A percentile compares a stretch with the other conserved stretches of the same genome.
Conservation (phyloP, 2,329 filamentous ascomycete species). For the Phialocephala subalpina region DNA sequence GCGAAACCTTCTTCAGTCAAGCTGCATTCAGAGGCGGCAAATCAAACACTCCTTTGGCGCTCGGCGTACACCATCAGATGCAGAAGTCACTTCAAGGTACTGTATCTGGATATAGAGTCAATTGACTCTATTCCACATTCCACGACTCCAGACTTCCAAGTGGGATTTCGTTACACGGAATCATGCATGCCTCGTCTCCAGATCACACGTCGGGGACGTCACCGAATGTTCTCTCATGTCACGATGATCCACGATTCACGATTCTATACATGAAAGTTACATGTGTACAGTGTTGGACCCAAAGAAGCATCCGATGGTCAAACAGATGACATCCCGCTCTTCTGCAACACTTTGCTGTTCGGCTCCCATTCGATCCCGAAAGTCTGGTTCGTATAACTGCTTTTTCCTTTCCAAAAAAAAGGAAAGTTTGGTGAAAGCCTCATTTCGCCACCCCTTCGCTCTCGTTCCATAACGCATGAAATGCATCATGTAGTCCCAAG, state of each 20-base stretch:
- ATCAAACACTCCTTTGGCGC: background rate
- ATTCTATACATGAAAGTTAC: background rate
- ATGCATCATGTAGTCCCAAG: background rate
- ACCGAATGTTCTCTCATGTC: background rate
- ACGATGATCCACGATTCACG: background rate
- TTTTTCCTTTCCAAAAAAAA: background rate
- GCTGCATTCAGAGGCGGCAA: background rate
- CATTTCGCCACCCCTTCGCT: background rate
- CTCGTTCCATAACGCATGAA: background rate
- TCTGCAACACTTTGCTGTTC: constrained; percentile 2
- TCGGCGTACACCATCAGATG: background rate
- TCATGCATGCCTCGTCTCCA: background rate
- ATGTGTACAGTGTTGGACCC: background rate
- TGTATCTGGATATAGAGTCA: background rate
- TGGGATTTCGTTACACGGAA: background rate
- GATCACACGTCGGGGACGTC: background rate
- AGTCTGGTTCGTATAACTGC: background rate
- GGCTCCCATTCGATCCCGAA: constrained; percentile 3
- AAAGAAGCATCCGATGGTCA: background rate
- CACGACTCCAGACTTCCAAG: background rate
- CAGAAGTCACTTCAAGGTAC: background rate
- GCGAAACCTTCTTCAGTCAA: background rate
- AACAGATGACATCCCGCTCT: background rate
- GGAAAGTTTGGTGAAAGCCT: constrained; percentile 7
- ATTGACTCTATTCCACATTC: background rate